These are phyloP conservation scores for Trichoderma erinaceum DNA, from an alignment of 495 filamentous ascomycete genomes.

Conservation along the genomic window DNA sequence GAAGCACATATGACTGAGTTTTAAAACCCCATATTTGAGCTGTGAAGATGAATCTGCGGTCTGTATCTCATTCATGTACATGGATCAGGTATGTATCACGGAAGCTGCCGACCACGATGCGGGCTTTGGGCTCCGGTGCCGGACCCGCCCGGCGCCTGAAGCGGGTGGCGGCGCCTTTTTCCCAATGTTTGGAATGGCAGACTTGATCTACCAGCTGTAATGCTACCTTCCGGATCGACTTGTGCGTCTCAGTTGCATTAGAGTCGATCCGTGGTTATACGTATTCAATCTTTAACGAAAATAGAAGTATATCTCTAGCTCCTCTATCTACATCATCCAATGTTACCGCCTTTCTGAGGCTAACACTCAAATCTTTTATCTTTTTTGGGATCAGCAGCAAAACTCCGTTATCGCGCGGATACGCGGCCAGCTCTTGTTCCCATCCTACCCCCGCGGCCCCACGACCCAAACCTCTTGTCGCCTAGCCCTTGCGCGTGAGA, in stretches of 20 bases:
- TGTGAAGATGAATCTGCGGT: neutral
- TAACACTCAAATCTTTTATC: neutral
- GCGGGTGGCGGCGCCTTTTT: conserved; percentile 8
- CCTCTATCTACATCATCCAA: too few relatives aligned
- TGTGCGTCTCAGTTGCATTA: too few relatives aligned
- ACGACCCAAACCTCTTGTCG: neutral
- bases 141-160: neutral
- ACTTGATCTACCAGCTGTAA: too few relatives aligned
- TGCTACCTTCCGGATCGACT: too few relatives aligned
- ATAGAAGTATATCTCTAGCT: too few relatives aligned
- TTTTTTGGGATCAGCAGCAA: neutral
- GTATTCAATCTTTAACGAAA: too few relatives aligned
- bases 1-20: too few relatives aligned
- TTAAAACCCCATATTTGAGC: too few relatives aligned
- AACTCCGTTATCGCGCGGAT: neutral
- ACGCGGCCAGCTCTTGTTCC: neutral
- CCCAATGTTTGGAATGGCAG: too few relatives aligned
- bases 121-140: neutral
- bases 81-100: neutral
- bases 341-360: neutral
- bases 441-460: conserved; percentile 9
- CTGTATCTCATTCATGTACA: neutral
- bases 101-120: neutral
- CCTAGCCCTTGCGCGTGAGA: conserved; percentile 1
- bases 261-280: too few relatives aligned